Evolutionary conservation across 441 rosid species (phyloP).

Genomic region (Erysimum cheiri): DNA sequence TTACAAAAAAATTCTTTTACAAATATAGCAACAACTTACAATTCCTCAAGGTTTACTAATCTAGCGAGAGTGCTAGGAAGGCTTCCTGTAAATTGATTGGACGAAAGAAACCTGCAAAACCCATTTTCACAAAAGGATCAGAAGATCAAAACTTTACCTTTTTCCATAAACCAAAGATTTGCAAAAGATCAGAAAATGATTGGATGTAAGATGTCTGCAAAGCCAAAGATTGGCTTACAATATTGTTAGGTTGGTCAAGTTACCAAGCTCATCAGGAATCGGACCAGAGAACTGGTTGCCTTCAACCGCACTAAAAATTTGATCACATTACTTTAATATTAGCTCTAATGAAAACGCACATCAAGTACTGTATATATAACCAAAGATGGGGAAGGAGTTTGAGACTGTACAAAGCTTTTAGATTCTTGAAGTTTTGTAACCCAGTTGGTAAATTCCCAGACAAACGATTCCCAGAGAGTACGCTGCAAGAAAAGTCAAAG

Average conservation of each 20-base stretch:
- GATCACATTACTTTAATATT: background rate
- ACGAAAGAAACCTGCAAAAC: constrained; percentile 18
- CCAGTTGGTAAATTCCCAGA: constrained; percentile 3
- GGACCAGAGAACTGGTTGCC: constrained; percentile 30
- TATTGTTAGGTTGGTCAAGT: constrained; percentile 11
- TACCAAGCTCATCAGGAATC: constrained; percentile 36
- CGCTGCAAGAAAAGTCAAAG: constrained; percentile 17
- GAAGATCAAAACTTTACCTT: background rate
- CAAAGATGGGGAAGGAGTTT: background rate
- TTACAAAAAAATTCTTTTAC: background rate
- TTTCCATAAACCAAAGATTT: background rate
- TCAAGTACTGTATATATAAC: background rate
- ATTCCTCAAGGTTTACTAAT: constrained; percentile 18
- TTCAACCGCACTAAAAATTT: constrained; percentile 22
- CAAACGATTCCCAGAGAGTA: constrained; percentile 3
- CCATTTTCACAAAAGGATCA: background rate
- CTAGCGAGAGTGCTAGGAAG: background rate
- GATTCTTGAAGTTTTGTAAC: constrained; percentile 29
- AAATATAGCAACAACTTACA: constrained; percentile 26
- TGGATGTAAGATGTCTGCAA: background rate
- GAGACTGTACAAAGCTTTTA: constrained; percentile 3
- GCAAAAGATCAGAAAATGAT: background rate
- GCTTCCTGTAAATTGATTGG: constrained; percentile 35
- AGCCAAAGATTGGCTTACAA: constrained; percentile 24
- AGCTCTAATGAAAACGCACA: background rate